Conservation (phyloP, 768 basidiomycete species). For the Termitomyces sp. region DNA sequence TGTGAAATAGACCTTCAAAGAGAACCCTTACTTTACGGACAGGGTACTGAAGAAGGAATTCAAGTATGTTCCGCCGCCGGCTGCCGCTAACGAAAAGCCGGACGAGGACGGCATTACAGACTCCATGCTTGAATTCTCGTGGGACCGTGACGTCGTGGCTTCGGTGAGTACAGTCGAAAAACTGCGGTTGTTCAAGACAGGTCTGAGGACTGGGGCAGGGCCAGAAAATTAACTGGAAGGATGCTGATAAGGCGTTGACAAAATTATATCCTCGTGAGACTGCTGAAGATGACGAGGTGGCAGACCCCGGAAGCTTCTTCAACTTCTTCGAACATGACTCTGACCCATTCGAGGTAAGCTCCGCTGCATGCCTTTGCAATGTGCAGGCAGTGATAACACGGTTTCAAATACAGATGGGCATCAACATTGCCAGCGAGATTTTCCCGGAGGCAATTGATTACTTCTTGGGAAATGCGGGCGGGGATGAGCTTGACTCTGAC, state of each 20-base stretch:
- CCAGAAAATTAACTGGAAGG: conserved; percentile 77
- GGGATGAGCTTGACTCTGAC: conserved; percentile 58
- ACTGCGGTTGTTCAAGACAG: conserved; percentile 1
- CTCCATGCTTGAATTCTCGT: conserved; percentile 75
- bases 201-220: conserved; percentile 32
- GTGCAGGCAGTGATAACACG: conserved; percentile 16
- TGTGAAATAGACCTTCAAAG: conserved; percentile 63
- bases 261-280: conserved; percentile 68
- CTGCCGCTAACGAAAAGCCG: conserved; percentile 47
- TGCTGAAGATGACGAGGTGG: conserved; percentile 62
- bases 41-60: conserved; percentile 77
- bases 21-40: conserved; percentile 81
- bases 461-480: conserved; percentile 64
- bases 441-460: conserved; percentile 80
- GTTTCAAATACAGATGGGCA: conserved; percentile 50
- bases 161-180: conserved; percentile 38
- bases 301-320: conserved; percentile 75
- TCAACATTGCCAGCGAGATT: conserved; percentile 67
- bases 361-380: conserved; percentile 9
- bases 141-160: conserved; percentile 67
- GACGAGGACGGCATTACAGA: conserved; percentile 74
- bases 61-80: conserved; percentile 57
- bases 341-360: conserved; percentile 60
- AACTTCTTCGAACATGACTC: conserved; percentile 71
- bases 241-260: conserved; percentile 67